Evolutionary conservation across 2,329 filamentous ascomycete species (phyloP), one percentile per base, ranked within the genome.

Genomic region (Xylaria polymorpha): DNA sequence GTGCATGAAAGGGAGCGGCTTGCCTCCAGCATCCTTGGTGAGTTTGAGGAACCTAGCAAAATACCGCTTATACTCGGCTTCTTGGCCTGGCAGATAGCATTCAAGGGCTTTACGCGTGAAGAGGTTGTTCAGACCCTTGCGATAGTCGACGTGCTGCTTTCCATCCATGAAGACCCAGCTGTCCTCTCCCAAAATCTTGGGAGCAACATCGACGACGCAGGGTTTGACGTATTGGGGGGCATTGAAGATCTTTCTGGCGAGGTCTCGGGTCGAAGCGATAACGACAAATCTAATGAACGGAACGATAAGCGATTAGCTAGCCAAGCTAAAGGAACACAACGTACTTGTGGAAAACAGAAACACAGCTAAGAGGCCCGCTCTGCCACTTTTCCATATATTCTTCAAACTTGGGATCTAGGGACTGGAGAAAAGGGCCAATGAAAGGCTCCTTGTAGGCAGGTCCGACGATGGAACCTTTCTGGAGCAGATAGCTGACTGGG

Each of bases 141-240:
- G 94, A 84, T 96, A 99, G 78, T 98, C 96, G 74, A 97, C 93
- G 77, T 99, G 96, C 46, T 90, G 90, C 83, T 94, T 97, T 78
- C 96, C 96, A 79, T 98, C 95, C 73, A 99, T 85, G 83, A 98
- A 98, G 20, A 98, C 96, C 94, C 94, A 99, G 85, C 98, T 98
- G 77, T 92, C 91, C 70, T 90, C 88, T 68, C 96, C 93, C 61
- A 99, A 90, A 60, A 99, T 92, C 85, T 98, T 98, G 83, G 94
- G 91, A 22, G 96, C 96, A 68, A 91, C 90, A 80, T 98, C 95
- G 72, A 99, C 96, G 71, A 99, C 94, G 78, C 94, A 98, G 50
- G 96, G 96, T 85, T 98, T 98, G 80, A 97, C 94, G 78, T 91
- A 98, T 61, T 84, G 80, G 32, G 96, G 96, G 22, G 94, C 97